phyloP scores from a whole-genome alignment of 768 basidiomycete genomes.

The Wakefieldia striispora region DNA sequence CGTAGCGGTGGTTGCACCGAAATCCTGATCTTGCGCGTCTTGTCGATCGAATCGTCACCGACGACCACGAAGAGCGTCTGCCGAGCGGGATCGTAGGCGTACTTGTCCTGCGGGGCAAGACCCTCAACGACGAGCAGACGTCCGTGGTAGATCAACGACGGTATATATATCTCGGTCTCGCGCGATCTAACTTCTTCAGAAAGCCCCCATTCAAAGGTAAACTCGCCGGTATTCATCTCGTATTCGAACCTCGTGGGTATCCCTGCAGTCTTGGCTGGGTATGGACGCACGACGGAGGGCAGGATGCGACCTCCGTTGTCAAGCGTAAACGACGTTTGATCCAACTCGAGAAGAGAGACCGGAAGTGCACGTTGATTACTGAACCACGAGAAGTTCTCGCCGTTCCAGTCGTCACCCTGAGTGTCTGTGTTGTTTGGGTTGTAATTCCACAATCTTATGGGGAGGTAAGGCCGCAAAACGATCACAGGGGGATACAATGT shows the following conservation, averaged over 20 bases:
- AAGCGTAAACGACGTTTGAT: slow-evolving; percentile 63
- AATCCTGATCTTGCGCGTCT: slow-evolving; percentile 51
- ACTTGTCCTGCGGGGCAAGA: slow-evolving; percentile 48
- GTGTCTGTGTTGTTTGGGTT: slow-evolving; percentile 83
- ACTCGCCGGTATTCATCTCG: slow-evolving; percentile 70
- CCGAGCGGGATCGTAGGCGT: slow-evolving; percentile 56
- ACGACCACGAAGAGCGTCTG: slow-evolving; percentile 74
- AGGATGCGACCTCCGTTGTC: slow-evolving; percentile 85
- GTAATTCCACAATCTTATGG: slow-evolving; percentile 85
- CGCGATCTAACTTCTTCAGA: slow-evolving; percentile 32
- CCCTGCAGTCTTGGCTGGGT: slow-evolving; percentile 87
- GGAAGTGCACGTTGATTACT: slow-evolving; percentile 58
- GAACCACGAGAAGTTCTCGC: slow-evolving; percentile 98
- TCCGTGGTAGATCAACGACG: slow-evolving; percentile 56
- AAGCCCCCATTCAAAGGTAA: slow-evolving; percentile 61
- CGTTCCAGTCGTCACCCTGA: slow-evolving; percentile 88
- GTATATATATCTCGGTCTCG: slow-evolving; percentile 84
- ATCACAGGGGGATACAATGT: not conserved
- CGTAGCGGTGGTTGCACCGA: slow-evolving; percentile 52
- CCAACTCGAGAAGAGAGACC: slow-evolving; percentile 50
- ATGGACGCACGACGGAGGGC: slow-evolving; percentile 80
- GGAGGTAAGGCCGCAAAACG: not conserved
- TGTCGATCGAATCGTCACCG: slow-evolving; percentile 37
- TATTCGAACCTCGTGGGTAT: slow-evolving; percentile 73
- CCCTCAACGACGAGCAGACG: slow-evolving; percentile 60